Percentiles rank a stretch among this genome's conserved stretches.
phyloP scores from a whole-genome alignment of 768 basidiomycete species.

The Scleroderma bovista region DNA sequence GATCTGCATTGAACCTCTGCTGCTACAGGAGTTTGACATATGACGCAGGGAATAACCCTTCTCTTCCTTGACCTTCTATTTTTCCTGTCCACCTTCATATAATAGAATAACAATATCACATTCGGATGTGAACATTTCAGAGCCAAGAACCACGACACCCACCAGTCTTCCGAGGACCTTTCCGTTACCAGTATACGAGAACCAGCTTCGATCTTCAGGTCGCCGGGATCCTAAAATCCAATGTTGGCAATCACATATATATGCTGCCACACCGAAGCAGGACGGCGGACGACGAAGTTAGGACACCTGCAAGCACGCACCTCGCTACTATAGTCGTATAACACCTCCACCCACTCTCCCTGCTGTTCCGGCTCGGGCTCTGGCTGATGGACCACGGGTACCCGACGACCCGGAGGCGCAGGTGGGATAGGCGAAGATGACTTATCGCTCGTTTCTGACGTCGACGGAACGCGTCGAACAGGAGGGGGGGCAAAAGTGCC shows the following conservation, averaged over 20 bases:
- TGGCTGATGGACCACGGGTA: background rate
- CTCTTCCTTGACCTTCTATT: constrained; percentile 49
- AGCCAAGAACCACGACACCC: constrained; percentile 15
- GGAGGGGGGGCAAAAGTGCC: constrained; percentile 51
- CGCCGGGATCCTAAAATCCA: constrained; percentile 55
- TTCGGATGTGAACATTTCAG: background rate
- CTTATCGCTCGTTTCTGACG: constrained; percentile 14
- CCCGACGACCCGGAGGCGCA: constrained; percentile 14
- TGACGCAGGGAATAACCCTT: constrained; percentile 62
- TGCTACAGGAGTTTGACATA: constrained; percentile 57
- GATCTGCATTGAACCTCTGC: background rate
- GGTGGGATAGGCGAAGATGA: constrained; percentile 15
- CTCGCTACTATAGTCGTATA: constrained; percentile 69
- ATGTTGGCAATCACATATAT: background rate
- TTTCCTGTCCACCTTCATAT: constrained; percentile 62
- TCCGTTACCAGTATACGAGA: constrained; percentile 60
- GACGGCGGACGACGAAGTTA: too few species aligned
- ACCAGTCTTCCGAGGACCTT: constrained; percentile 75
- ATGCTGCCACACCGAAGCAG: too few species aligned
- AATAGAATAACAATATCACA: constrained; percentile 6
- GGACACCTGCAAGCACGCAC: constrained; percentile 30
- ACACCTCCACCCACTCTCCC: constrained; percentile 73
- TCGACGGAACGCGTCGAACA: constrained; percentile 26
- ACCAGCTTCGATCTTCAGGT: constrained; percentile 54
- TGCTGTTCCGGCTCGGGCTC: constrained; percentile 16